phyloP scores from a whole-genome alignment of 1,139 yeast species.

The Taphrina confusa region DNA sequence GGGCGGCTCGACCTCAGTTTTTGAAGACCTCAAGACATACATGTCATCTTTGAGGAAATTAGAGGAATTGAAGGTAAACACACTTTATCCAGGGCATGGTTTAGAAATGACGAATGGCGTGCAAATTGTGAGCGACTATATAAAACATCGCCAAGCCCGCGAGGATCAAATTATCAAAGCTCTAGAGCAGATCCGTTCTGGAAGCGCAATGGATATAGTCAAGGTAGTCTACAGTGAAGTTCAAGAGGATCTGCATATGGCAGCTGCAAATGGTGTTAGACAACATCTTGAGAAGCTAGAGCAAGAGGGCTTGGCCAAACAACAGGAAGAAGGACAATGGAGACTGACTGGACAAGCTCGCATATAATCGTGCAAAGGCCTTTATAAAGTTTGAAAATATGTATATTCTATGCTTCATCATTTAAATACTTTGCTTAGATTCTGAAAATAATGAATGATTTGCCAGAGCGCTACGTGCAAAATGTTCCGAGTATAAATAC shows the following conservation, averaged over 20 bases:
- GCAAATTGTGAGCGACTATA: slow-evolving; percentile 45
- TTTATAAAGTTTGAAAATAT: no score
- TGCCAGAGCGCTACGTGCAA: no score
- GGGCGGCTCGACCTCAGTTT: slow-evolving; percentile 49
- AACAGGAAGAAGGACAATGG: slow-evolving; percentile 6
- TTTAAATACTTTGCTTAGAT: no score
- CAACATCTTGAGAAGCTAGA: slow-evolving; percentile 46
- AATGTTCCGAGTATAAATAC: no score
- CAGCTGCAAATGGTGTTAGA: slow-evolving; percentile 46
- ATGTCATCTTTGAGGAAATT: slow-evolving; percentile 45
- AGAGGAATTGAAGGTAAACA: slow-evolving; percentile 39
- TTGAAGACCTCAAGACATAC: slow-evolving; percentile 46
- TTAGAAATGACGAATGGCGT: slow-evolving; percentile 46
- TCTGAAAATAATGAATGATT: no score
- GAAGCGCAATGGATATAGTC: slow-evolving; percentile 42
- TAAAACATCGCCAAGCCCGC: slow-evolving; percentile 47
- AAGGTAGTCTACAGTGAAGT: slow-evolving; percentile 45
- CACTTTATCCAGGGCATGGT: slow-evolving; percentile 49
- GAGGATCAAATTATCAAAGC: slow-evolving; percentile 45
- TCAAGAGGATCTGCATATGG: slow-evolving; percentile 43
- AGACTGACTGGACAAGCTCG: neutral
- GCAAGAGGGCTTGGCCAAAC: slow-evolving; percentile 15
- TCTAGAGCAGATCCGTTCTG: slow-evolving; percentile 38
- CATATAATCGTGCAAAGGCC: neutral
- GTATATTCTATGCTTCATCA: no score